phyloP scores from a whole-genome alignment of 345 rosid species.

The Punica granatum region DNA sequence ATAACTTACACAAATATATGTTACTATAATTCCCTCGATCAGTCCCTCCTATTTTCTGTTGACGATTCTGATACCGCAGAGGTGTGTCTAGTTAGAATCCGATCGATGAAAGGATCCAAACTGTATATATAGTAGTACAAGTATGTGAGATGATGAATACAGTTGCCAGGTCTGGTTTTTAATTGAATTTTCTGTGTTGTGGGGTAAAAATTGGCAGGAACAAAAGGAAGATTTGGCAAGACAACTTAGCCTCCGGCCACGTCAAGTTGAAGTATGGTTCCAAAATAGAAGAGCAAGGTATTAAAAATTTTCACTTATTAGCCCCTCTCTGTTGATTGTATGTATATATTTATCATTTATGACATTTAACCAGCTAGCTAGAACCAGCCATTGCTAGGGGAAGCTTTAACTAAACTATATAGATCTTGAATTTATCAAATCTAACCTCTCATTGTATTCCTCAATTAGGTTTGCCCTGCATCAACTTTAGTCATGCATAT shows the following conservation, averaged over 20 bases:
- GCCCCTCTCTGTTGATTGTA: not conserved
- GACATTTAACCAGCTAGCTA: too few species aligned
- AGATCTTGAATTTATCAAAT: not conserved
- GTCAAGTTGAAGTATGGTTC: slow-evolving; percentile 23
- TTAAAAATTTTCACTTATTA: not conserved
- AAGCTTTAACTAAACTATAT: not conserved
- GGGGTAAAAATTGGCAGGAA: slow-evolving; percentile 3
- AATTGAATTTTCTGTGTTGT: not conserved
- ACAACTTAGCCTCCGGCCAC: slow-evolving; percentile 14
- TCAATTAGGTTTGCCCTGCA: too few species aligned
- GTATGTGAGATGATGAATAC: too few species aligned
- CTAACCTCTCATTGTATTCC: not conserved
- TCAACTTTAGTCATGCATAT: too few species aligned
- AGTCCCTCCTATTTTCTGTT: too few species aligned
- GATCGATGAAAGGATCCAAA: too few species aligned
- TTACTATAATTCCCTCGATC: not conserved
- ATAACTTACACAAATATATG: not conserved
- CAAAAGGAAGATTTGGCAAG: slow-evolving; percentile 18
- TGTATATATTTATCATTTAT: not conserved
- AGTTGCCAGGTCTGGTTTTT: too few species aligned
- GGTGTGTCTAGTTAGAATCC: too few species aligned
- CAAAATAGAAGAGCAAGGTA: slow-evolving; percentile 21
- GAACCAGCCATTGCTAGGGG: too few species aligned
- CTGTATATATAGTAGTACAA: too few species aligned
- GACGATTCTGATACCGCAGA: too few species aligned